phyloP scores from a whole-genome alignment of 2,329 filamentous ascomycete species.

The Ophiosphaerella narmari region DNA sequence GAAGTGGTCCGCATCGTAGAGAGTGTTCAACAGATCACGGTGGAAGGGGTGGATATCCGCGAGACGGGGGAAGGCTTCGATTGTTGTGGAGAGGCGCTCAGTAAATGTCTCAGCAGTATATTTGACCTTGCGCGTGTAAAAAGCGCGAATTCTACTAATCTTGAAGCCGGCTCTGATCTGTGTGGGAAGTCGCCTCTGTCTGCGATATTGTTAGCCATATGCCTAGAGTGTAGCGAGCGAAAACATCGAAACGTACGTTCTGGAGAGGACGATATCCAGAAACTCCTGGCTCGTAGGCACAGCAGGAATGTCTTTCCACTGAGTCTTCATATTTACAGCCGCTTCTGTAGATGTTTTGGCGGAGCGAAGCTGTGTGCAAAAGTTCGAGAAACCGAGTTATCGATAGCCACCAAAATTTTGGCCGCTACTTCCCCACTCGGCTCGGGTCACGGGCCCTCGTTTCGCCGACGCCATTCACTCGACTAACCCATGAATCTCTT shows the following conservation, averaged over 20 bases:
- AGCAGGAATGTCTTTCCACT: conserved; percentile 71
- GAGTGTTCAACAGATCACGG: conserved; percentile 88
- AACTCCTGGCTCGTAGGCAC: conserved; percentile 95
- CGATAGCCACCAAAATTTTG: conserved; percentile 21
- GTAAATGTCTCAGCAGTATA: conserved; percentile 96
- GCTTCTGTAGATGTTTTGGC: conserved; percentile 10
- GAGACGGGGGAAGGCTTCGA: conserved; percentile 86
- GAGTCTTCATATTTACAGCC: conserved; percentile 43
- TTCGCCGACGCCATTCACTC: conserved; percentile 1
- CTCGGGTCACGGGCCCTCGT: conserved; percentile 10
- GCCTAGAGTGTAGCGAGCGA: neutral
- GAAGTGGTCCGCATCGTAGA: conserved; percentile 72
- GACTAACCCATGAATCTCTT: neutral
- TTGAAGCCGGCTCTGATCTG: conserved; percentile 95
- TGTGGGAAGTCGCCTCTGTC: conserved; percentile 88
- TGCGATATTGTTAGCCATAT: conserved; percentile 48
- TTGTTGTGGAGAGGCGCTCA: conserved; percentile 88
- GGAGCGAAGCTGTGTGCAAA: conserved; percentile 20
- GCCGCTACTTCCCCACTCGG: conserved; percentile 12
- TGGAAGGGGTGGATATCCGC: conserved; percentile 96
- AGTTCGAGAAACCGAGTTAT: conserved; percentile 16
- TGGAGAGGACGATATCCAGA: conserved; percentile 92
- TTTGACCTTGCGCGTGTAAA: conserved; percentile 94
- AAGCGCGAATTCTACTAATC: conserved; percentile 91
- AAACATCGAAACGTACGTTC: conserved; percentile 47